A percentile compares a stretch with the other conserved stretches of the same genome.
Conservation (phyloP, 495 filamentous ascomycete genomes). For the Cairneyella variabilis region DNA sequence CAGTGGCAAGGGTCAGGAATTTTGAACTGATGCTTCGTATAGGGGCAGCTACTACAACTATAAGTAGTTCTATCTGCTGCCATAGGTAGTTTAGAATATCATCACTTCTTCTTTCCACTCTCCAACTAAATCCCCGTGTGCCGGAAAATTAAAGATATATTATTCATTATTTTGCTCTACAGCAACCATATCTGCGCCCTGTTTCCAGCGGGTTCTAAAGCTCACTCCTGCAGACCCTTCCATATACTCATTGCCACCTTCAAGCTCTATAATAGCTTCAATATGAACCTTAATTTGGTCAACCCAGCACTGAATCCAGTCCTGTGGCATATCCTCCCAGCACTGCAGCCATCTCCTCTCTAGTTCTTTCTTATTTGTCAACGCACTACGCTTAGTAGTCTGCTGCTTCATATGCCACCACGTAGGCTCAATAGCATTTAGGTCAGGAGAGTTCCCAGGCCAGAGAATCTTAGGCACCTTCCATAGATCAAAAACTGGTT, state of each 20-base stretch:
- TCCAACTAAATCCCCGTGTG: too few species aligned
- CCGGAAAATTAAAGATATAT: too few species aligned
- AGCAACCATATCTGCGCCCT: too few species aligned
- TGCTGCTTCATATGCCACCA: conserved; percentile 27
- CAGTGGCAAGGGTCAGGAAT: too few species aligned
- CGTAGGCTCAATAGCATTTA: conserved; percentile 29
- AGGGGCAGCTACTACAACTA: too few species aligned
- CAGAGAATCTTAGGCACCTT: conserved; percentile 17
- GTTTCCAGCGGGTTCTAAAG: too few species aligned
- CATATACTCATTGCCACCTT: conserved; percentile 25
- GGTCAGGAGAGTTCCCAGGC: conserved; percentile 26
- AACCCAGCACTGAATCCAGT: conserved; percentile 29
- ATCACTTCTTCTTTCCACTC: too few species aligned
- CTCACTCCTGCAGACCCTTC: too few species aligned
- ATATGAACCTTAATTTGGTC: conserved; percentile 25
- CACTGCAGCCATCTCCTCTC: conserved; percentile 15
- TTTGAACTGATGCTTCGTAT: too few species aligned
- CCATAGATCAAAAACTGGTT: conserved; percentile 14
- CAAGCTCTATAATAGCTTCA: conserved; percentile 18
- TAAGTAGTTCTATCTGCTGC: too few species aligned
- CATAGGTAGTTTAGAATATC: too few species aligned
- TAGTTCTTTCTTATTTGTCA: background rate
- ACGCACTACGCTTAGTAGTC: conserved; percentile 20
- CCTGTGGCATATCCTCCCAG: conserved; percentile 23
- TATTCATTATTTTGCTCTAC: too few species aligned